A percentile compares a stretch with the other conserved stretches of the same genome.
Conservation (phyloP, 352 stramenopile genomes). For the Phytophthora lateralis region DNA sequence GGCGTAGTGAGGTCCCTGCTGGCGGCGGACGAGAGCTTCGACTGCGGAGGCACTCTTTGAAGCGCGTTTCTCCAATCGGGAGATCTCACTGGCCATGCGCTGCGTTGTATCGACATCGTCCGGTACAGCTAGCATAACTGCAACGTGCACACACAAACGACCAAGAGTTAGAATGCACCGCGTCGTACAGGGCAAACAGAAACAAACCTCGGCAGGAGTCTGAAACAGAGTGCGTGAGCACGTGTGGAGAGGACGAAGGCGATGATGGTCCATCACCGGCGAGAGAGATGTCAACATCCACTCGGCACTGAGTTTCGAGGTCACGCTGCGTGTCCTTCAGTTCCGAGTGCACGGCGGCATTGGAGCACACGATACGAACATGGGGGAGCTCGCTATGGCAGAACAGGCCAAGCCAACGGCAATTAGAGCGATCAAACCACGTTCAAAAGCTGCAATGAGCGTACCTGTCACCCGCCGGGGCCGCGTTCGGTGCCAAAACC, state of each 20-base stretch:
- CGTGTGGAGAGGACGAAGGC: constrained; percentile 18
- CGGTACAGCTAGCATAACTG: constrained; percentile 72
- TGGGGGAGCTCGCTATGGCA: constrained; percentile 28
- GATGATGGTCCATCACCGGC: constrained; percentile 4
- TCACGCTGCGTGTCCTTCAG: constrained; percentile 47
- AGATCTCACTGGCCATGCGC: constrained; percentile 66
- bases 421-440: constrained; percentile 3
- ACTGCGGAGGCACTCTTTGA: constrained; percentile 58
- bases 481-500: constrained; percentile 58
- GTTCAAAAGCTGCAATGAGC: background rate
- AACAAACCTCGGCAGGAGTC: constrained; percentile 58
- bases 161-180: constrained; percentile 3
- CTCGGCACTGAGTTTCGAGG: constrained; percentile 52
- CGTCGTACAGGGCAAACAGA: background rate
- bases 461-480: constrained; percentile 33
- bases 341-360: constrained; percentile 31
- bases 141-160: background rate
- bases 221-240: constrained; percentile 60
- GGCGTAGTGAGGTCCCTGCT: constrained; percentile 53
- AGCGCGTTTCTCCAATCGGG: constrained; percentile 65
- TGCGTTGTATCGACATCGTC: constrained; percentile 69
- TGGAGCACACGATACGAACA: constrained; percentile 43
- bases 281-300: constrained; percentile 34
- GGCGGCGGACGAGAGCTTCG: constrained; percentile 49
- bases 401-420: background rate